Conservation (phyloP, 2,329 filamentous ascomycete species). For the Nothophoma quercina region DNA sequence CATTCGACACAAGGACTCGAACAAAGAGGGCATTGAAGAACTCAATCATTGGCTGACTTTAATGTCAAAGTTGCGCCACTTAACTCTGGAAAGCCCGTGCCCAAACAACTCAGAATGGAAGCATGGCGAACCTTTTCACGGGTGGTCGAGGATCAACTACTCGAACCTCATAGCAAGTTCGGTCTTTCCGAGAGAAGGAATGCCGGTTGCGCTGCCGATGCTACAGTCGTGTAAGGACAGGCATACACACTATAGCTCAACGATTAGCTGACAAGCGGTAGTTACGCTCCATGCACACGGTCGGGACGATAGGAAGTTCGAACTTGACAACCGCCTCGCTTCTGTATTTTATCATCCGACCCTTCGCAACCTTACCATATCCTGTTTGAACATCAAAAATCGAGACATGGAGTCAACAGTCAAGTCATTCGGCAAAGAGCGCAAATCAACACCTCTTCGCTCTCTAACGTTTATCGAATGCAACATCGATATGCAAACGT, state of each 20-base stretch:
- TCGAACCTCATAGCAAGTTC: constrained; percentile 37
- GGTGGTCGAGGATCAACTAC: constrained; percentile 42
- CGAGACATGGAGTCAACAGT: constrained; percentile 18
- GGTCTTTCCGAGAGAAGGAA: constrained; percentile 27
- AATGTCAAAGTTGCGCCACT: constrained; percentile 39
- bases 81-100: constrained; percentile 46
- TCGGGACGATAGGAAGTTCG: constrained; percentile 35
- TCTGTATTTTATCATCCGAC: constrained; percentile 46
- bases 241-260: neutral
- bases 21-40: constrained; percentile 39
- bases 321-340: constrained; percentile 31
- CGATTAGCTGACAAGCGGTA: constrained; percentile 22
- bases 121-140: constrained; percentile 30
- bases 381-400: constrained; percentile 42
- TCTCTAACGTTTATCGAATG: constrained; percentile 48
- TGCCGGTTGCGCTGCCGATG: constrained; percentile 30
- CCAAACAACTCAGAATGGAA: constrained; percentile 47
- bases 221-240: constrained; percentile 41
- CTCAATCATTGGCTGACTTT: constrained; percentile 37
- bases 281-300: constrained; percentile 47
- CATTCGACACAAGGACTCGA: constrained; percentile 35
- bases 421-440: constrained; percentile 18
- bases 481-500: constrained; percentile 41
- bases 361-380: constrained; percentile 41
- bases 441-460: constrained; percentile 38